These are phyloP conservation scores for Monilinia fructicola DNA, from an alignment of 2,329 filamentous ascomycete genomes.

Conservation along the genomic window DNA sequence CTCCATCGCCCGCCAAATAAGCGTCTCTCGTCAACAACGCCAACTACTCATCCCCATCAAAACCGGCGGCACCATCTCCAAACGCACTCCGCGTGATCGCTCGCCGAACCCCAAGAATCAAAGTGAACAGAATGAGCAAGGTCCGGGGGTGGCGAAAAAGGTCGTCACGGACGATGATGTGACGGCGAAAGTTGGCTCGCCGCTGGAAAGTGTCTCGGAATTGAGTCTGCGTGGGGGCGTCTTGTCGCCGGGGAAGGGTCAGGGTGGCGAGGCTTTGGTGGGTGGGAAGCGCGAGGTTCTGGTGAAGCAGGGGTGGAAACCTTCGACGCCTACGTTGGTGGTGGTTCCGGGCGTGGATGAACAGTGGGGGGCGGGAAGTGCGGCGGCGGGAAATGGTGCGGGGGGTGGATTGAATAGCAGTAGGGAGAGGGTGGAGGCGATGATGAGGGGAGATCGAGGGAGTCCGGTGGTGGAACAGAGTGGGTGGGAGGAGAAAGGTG, in stretches of 20 bases:
- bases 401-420: not conserved
- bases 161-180: not conserved
- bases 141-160: not conserved
- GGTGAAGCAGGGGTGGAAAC: not conserved
- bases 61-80: not conserved
- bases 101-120: not conserved
- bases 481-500: not conserved
- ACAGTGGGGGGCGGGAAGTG: not conserved
- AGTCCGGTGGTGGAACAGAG: not conserved
- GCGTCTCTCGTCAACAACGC: conserved; percentile 61
- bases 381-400: not conserved
- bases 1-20: conserved; percentile 68
- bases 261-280: not conserved
- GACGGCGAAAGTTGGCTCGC: not conserved
- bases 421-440: not conserved
- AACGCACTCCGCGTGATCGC: not conserved
- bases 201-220: not conserved
- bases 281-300: not conserved
- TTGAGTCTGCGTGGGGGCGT: not conserved
- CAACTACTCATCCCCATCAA: conserved; percentile 55
- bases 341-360: not conserved
- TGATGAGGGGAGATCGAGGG: conserved; percentile 9
- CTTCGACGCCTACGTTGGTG: not conserved
- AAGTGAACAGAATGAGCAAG: not conserved
- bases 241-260: not conserved